Percentiles rank a stretch among this genome's conserved stretches.
These are phyloP conservation scores for Pyrenophora teres DNA, from an alignment of 2,329 filamentous ascomycete species.

Conservation along the genomic window DNA sequence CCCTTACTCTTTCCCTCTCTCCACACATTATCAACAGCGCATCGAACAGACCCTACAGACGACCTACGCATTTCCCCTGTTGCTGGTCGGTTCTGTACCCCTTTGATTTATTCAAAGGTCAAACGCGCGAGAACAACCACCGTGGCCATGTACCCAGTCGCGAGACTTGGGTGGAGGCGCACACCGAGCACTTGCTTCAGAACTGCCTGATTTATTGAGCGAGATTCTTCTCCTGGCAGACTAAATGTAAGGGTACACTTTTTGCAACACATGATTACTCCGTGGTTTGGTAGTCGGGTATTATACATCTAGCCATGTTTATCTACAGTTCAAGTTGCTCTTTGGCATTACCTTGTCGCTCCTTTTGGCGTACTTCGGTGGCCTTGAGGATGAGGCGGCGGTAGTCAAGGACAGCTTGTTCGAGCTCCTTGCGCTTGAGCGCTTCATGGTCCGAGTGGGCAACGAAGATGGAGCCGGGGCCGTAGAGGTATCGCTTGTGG, in stretches of 20 bases:
- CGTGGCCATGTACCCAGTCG: constrained; percentile 14
- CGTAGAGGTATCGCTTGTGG: constrained; percentile 68
- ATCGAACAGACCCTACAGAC: constrained; percentile 38
- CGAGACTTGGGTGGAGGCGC: constrained; percentile 18
- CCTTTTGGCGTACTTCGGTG: constrained; percentile 30
- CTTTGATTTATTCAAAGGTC: background rate
- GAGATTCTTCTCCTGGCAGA: constrained; percentile 42
- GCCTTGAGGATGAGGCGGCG: constrained; percentile 56
- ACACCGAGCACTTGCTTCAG: constrained; percentile 34
- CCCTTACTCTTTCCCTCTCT: background rate
- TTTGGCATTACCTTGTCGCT: background rate
- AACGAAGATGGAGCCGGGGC: constrained; percentile 74
- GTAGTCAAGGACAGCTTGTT: constrained; percentile 79
- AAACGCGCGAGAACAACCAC: constrained; percentile 34
- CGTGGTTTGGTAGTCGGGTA: background rate
- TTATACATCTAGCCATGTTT: background rate
- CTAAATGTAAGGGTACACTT: constrained; percentile 43
- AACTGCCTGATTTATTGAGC: constrained; percentile 36
- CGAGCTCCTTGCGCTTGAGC: constrained; percentile 74
- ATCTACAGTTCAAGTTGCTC: constrained; percentile 32
- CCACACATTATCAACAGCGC: constrained; percentile 27
- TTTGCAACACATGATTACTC: background rate
- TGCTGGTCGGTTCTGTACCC: constrained; percentile 30
- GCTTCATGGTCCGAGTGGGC: constrained; percentile 86
- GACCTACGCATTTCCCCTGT: constrained; percentile 23